phyloP scores from a whole-genome alignment of 805 yeast genomes.

The Grigorovia humatica region DNA sequence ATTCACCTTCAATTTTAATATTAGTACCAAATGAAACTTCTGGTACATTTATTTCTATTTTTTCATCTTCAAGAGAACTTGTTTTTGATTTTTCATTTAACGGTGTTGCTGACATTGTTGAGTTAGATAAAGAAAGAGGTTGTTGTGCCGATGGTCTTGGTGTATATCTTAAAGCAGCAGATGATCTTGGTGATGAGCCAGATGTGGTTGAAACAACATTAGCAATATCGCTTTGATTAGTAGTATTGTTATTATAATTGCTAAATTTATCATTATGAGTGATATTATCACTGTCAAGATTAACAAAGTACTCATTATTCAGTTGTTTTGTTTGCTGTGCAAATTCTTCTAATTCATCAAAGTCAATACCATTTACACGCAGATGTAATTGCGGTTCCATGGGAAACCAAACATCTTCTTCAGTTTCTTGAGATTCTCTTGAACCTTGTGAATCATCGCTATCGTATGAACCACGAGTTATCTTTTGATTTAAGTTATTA shows the following conservation, averaged over 20 bases:
- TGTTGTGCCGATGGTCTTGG: constrained; percentile 29
- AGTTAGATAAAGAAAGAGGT: neutral
- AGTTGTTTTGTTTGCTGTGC: constrained; percentile 46
- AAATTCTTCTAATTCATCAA: constrained; percentile 81
- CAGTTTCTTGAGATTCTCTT: constrained; percentile 79
- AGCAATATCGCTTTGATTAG: constrained; percentile 2
- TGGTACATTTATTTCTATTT: constrained; percentile 1
- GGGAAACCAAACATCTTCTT: constrained; percentile 96
- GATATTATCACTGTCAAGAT: constrained; percentile 4
- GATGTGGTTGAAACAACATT: constrained; percentile 27
- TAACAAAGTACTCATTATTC: constrained; percentile 32
- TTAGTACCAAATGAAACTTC: constrained; percentile 33
- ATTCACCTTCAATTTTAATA: constrained; percentile 30
- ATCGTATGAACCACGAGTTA: constrained; percentile 29
- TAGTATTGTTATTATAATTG: neutral
- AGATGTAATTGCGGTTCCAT: constrained; percentile 56
- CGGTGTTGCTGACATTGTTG: neutral
- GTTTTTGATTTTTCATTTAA: neutral
- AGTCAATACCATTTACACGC: constrained; percentile 71
- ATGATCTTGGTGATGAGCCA: constrained; percentile 34
- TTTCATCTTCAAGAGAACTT: neutral
- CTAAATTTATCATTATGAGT: neutral
- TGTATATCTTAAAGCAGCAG: constrained; percentile 54
- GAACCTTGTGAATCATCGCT: constrained; percentile 69
- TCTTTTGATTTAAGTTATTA: neutral